Base-by-base conservation (phyloP, 2,329 filamentous ascomycete genomes). In the Chrysoporthe cubensis region DNA sequence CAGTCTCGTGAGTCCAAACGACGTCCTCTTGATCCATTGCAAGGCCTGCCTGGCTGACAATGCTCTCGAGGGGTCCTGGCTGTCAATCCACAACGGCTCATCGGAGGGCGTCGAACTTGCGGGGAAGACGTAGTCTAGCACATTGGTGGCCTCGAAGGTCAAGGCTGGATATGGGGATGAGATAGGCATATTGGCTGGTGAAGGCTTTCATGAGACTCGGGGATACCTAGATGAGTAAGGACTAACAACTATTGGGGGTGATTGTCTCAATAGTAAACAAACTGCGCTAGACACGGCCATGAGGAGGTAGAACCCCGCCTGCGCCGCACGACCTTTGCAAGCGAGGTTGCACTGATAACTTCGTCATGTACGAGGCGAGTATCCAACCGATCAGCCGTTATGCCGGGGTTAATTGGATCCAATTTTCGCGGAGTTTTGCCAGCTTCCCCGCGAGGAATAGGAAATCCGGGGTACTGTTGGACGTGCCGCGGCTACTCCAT, bases 1-100 rank as follows among this genome's bases (percentile, higher is more conserved):
- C 8, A 84, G 72, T 3, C 73, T 76, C 61, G 84, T 77, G 16
- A 88, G 77, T 4, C 85, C 85, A 48, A 78, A 75, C 0, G 80
- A 83, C n/a, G 88, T 72, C 66, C 84, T 78, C 72, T 82, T 85
- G 50, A 83, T 78, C 84, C 84, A 87, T 77, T 76, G 72, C 42
- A 87, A 72, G 34, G 82, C 74, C 71, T 85, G 79, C 43, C 76
- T 77, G 0, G 83, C 81, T 0, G 84, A 85, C 9, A 88, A 75
- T 61, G 76, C 80, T 32, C 78, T 76, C 9, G 72, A 71, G 3
- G 81, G 75, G 61, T 86, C 77, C 65, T 79, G 80, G 52, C 83
- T 80, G 73, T 88, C 83, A 64, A 85, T 79, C 85, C 85, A 88
- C 69, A 87, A 75, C 7, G 85, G 83, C 48, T 82, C 77, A 63